Evolutionary conservation across 345 rosid species (phyloP), one percentile per base, ranked within the genome.

Genomic region (Acer campestre): DNA sequence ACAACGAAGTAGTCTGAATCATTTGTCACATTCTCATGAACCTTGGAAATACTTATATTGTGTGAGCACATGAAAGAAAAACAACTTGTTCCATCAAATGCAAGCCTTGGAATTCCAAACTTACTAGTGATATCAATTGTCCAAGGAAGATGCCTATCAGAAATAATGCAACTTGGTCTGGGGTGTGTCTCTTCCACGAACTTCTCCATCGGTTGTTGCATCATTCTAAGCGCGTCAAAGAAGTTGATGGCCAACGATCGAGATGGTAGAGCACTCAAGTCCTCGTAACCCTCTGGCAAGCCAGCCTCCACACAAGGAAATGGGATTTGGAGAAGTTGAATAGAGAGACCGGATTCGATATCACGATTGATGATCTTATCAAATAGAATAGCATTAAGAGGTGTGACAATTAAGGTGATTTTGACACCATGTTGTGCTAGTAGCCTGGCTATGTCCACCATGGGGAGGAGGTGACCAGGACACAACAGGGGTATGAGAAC

Each of bases 381-480:
- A 49, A 76, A 61, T 9, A 42, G 75, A 56, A 22, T n/a, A 20
- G 82, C 67, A 18, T 80, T 80, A 12, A 49, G 35, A 3, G 82
- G 82, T 16, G 79, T 80, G 78, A 71, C 74, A 49, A 69, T 73
- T 38, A 80, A 4, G 31, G 82, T 80, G 65, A 80, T 78, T n/a
- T 10, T 38, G 29, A 70, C 78, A 2, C 75, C 63, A n/a, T 64
- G 79, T 23, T 62, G 59, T 11, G 82, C 79, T 38, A 80, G 22
- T 42, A 78, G 65, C 42, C 67, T 58, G 67, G 73, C 77, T n/a
- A 73, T 72, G 67, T 78, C 81, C 0, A 73, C 77, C 67, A 66
- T 73, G 27, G 81, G 81, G 58, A 78, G 66, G 9, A 78, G 67
- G 81, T 78, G 81, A 10, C 81, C 81, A 10, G 81, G 81, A 22